Evolutionary conservation across 192 early-diverging fungal species (phyloP), one percentile per base, ranked within the genome.

Genomic region (Ramicandelaber brevisporus): DNA sequence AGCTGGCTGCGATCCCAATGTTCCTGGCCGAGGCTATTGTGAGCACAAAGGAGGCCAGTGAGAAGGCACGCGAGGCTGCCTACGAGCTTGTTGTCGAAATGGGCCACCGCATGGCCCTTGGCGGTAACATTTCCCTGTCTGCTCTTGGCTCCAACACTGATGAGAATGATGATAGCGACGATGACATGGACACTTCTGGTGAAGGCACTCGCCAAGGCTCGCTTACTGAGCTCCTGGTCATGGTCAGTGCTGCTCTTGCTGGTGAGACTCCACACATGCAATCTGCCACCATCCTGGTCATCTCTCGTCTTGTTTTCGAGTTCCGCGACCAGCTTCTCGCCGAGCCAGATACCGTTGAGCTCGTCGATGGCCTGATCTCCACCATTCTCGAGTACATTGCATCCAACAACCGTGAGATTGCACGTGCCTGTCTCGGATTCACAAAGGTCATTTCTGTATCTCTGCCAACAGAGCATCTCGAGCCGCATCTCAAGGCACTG

Each of bases 181-280:
- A 46, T n/a, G 42, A 49, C 26, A 24, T 43, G 29, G 36, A 36
- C 14, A 27, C 36, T 5, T 20, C 24, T 12, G 44, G 17, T 6
- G 35, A 30, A n/a, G 17, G 13, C 17, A 14, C 14, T 6, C 17
- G 20, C 23, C 13, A 37, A 3, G 21, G 24, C 17, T 17, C 38
- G 16, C n/a, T 4, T 47, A 6, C 21, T 29, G 89, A 93, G 48
- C 95, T 66, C 43, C 76, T 93, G 41, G 74, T 69, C 28, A 93
- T 98, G 82, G 71, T 88, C 2, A 62, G 68, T 3, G 92, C 92
- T 16, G 92, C 89, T 48, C 59, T 98, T 44, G 87, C 74, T 0
- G 87, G 79, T n/a, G 63, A 65, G 19, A 83, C 82, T 7, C 58
- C 79, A 3, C 63, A 78, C 30, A 92, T 98, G 85, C 76, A 89